A percentile compares a stretch with the other conserved stretches of the same genome.
These are phyloP conservation scores for Yamadazyma buinensis DNA, from an alignment of 1,139 yeast genomes.

Conservation along the genomic window DNA sequence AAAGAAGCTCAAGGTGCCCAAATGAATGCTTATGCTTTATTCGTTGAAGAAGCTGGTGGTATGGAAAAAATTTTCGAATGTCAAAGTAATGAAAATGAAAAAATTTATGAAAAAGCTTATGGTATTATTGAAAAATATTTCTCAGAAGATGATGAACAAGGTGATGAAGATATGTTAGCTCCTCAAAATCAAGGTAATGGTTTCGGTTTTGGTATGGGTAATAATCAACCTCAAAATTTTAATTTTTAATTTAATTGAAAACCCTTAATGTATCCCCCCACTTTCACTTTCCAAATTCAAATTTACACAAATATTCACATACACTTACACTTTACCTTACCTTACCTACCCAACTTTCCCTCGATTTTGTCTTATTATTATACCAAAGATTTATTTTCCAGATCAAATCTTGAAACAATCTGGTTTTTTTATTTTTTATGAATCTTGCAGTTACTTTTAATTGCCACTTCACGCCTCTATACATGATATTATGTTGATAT, in stretches of 20 bases:
- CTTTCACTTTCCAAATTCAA: too few relatives aligned
- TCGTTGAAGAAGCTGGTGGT: conserved; percentile 97
- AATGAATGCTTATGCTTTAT: conserved; percentile 83
- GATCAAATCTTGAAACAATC: too few relatives aligned
- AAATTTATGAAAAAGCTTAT: conserved; percentile 88
- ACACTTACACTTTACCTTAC: too few relatives aligned
- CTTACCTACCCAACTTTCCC: too few relatives aligned
- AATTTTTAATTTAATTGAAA: conserved; percentile 29
- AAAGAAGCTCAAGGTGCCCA: conserved; percentile 68
- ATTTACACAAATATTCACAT: too few relatives aligned
- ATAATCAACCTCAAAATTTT: conserved; percentile 44
- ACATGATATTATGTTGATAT: conserved; percentile 4
- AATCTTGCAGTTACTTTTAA: too few relatives aligned
- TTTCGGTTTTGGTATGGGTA: conserved; percentile 77
- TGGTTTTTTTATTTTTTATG: too few relatives aligned
- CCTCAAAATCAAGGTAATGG: conserved; percentile 83
- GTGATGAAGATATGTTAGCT: conserved; percentile 74
- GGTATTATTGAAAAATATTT: conserved; percentile 87
- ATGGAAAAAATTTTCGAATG: conserved; percentile 94
- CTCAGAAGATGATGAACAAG: conserved; percentile 73
- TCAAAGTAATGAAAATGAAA: conserved; percentile 88
- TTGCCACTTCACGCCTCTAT: conserved; percentile 3
- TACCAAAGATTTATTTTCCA: too few relatives aligned
- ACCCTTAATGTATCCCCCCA: too few relatives aligned
- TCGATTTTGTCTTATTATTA: too few relatives aligned